These are phyloP conservation scores for Mortierella polycephala DNA, from an alignment of 371 early-diverging fungal genomes.

Conservation along the genomic window DNA sequence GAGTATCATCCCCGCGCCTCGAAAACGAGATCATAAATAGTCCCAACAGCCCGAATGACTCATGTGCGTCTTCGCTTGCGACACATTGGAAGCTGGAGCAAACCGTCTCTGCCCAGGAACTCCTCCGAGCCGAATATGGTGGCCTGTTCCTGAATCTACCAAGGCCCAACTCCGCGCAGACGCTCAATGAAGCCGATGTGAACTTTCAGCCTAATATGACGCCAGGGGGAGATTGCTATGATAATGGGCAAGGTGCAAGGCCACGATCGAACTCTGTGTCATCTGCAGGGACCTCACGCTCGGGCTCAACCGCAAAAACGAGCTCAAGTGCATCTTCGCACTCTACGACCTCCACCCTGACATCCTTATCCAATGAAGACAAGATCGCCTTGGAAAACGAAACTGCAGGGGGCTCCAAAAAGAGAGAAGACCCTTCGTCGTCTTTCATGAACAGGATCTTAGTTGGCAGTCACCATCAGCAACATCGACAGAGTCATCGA, in stretches of 20 bases:
- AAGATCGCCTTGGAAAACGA: neutral
- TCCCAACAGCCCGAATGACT: neutral
- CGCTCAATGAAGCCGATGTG: neutral
- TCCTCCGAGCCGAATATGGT: slow-evolving; percentile 32
- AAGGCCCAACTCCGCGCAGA: neutral
- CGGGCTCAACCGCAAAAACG: slow-evolving; percentile 13
- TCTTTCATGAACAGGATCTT: slow-evolving; percentile 24
- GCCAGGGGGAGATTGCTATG: neutral
- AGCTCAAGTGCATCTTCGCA: slow-evolving; percentile 10
- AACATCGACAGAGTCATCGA: neutral
- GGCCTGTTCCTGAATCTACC: slow-evolving; percentile 7
- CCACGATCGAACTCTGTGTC: slow-evolving; percentile 21
- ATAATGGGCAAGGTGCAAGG: neutral
- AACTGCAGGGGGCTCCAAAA: neutral
- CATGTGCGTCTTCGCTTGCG: neutral
- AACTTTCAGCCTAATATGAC: neutral
- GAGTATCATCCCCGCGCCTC: slow-evolving; percentile 9
- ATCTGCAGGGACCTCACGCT: slow-evolving; percentile 3
- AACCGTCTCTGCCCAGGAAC: slow-evolving; percentile 27
- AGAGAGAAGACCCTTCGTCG: slow-evolving; percentile 10
- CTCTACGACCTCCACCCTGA: slow-evolving; percentile 14
- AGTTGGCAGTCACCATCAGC: slow-evolving; percentile 2
- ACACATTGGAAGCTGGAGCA: neutral
- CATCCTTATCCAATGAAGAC: slow-evolving; percentile 21
- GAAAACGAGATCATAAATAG: neutral